Evolutionary conservation across 1,284 basidiomycete genomes (phyloP), one percentile per base, ranked within the genome.

Genomic region (Moesziomyces parantarcticus): DNA sequence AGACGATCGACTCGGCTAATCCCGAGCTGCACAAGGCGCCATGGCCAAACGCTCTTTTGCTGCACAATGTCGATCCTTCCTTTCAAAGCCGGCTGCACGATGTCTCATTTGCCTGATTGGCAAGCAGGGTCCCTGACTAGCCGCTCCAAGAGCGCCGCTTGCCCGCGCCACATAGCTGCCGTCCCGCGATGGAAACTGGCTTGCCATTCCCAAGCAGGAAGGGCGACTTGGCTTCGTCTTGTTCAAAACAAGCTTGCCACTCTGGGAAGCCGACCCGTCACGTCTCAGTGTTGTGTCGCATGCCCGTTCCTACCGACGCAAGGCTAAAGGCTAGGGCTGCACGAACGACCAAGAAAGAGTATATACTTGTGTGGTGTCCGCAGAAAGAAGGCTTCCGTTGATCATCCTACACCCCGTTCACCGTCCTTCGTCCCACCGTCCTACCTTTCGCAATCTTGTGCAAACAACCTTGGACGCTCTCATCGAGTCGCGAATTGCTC

Each of bases 11-110:
- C 22, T 51, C 51, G 41, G 26, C 52, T 40, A 16, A 39, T 26
- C 25, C 25, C 7, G 4, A 13, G 14, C 22, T 14, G 46, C 32
- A 43, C 54, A 58, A 52, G 55, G 42, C 44, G 50, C 36, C 41
- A 44, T 20, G 22, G 18, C 50, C 54, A 21, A 39, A 11, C 42
- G 29, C 29, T 47, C 58, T 32, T 44, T 23, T 36, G 45, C 41
- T 61, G 58, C 58, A 36, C 50, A 32, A 36, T 58, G 58, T 46
- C 58, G 58, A 67, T 67, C 58, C 41, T 67, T 56, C 58, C 53
- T 50, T 50, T 49, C 54, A 48, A 29, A 61, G 64, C 57, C 60
- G 43, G 58, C 42, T 32, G 25, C 34, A 39, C 10, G 20, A 18
- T 36, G 53, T 67, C 36, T 67, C 50, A 61, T 52, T 46, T 56